Base-by-base conservation (phyloP, 2,329 filamentous ascomycete genomes). In the Microdochium paspali region DNA sequence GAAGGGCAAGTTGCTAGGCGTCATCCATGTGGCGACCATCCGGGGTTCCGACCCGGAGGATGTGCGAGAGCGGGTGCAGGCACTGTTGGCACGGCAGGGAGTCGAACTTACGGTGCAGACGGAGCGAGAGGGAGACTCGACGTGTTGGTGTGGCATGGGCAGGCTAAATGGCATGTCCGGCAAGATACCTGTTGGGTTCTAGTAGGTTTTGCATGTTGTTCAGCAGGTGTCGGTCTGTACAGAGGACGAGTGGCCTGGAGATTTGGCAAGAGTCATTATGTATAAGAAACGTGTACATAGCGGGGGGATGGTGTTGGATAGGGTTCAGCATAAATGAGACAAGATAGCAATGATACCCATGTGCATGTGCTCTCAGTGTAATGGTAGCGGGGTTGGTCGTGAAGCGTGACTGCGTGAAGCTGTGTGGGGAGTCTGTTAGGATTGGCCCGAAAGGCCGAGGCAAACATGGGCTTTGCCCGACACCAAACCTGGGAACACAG, bases 71-170 rank as follows among this genome's bases (percentile, higher is more conserved):
- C 76, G 90, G n/a, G 85, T 90, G 0, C 72, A 76, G 42, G 74
- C 79, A 40, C 93, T 90, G 55, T 71, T 95, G 21, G 68, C 74
- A 7, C 78, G 79, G 46, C 78, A 85, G 53, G 79, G 82, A 39
- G 85, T 96, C 67, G 84, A 95, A 58, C 80, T 90, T 12, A 82
- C 94, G 24, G 78, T 96, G 4, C 91, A 96, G 65, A 86, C 95
- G 1, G 91, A 96, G 66, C 73, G 84, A 44, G 89, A 95, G 58
- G 87, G 86, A 0, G 88, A 95, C 49, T 60, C 63, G 35, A 71
- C 68, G 20, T 84, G 80, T 55, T 84, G 80, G 80, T 84, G 80
- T 54, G 71, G 71, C 7, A 66, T 68, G 50, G 69, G 63, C 15
- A 60, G 68, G 43, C 47, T 56, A 39, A 63, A 58, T 44, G 59